Conservation (phyloP, 2,329 filamentous ascomycete species). For the Teratosphaeria pseudoeucalypti region DNA sequence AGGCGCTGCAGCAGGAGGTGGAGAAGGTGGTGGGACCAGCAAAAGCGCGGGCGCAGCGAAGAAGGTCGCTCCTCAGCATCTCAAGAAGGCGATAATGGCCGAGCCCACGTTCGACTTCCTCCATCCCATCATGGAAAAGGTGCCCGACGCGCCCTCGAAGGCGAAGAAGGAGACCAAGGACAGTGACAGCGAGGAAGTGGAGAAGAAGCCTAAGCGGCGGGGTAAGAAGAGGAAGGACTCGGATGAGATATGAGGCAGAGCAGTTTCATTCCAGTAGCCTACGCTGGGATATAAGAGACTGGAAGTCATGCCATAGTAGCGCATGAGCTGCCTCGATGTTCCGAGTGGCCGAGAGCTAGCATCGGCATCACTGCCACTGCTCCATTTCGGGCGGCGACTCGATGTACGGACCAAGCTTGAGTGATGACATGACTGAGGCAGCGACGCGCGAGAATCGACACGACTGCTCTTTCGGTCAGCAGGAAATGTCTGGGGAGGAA, state of each 20-base stretch:
- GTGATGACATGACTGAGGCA: not conserved
- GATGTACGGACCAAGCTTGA: not conserved
- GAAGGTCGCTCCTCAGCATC: constrained; percentile 77
- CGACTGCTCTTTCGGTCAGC: not conserved
- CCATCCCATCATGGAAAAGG: constrained; percentile 77
- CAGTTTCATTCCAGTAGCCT: not conserved
- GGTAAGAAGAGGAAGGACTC: constrained; percentile 21
- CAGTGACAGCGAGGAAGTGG: constrained; percentile 20
- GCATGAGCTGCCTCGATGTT: not conserved
- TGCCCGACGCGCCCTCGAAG: constrained; percentile 53
- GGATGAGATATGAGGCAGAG: constrained; percentile 12
- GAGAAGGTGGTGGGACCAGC: constrained; percentile 10
- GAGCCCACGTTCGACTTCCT: constrained; percentile 94
- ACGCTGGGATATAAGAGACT: not conserved
- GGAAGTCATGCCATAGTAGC: not conserved
- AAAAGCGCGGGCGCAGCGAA: constrained; percentile 46
- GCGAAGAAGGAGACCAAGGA: constrained; percentile 26
- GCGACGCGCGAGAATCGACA: not conserved
- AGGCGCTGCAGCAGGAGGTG: constrained; percentile 6
- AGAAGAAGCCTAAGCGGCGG: constrained; percentile 13
- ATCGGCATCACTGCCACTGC: not conserved
- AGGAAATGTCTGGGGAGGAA: too few species aligned
- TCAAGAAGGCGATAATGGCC: constrained; percentile 79
- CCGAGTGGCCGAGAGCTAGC: not conserved
- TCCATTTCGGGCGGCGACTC: too few species aligned